These are phyloP conservation scores for Ogataea parapolymorpha DNA, from an alignment of 805 yeast species.

Conservation along the genomic window DNA sequence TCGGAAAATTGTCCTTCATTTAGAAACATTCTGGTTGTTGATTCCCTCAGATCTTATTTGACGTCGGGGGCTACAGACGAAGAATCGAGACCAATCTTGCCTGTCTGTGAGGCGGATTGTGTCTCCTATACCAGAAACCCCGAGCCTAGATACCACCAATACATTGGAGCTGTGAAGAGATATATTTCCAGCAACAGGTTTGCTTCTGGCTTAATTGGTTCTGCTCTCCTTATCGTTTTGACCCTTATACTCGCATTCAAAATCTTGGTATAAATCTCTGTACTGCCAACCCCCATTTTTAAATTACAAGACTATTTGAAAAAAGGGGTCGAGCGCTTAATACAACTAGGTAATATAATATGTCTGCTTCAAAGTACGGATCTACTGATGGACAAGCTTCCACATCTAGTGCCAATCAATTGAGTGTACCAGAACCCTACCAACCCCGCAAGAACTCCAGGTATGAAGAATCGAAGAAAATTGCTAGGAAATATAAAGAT, in stretches of 20 bases:
- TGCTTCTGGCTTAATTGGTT: no score
- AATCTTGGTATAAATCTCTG: no score
- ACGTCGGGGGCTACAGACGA: conserved; percentile 14
- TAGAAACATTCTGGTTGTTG: conserved; percentile 11
- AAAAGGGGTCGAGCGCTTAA: conserved; percentile 6
- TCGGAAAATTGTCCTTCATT: conserved; percentile 8
- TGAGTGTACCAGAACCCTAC: conserved; percentile 1
- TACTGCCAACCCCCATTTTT: background rate
- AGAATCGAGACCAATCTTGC: conserved; percentile 11
- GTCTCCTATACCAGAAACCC: background rate
- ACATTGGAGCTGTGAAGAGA: no score
- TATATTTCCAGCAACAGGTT: no score
- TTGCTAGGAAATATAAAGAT: conserved; percentile 9
- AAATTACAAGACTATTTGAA: background rate
- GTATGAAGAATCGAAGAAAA: background rate
- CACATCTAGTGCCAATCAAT: background rate
- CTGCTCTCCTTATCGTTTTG: no score
- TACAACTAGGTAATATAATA: background rate
- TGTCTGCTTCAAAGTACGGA: conserved; percentile 3
- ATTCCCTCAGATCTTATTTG: conserved; percentile 14
- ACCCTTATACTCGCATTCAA: no score
- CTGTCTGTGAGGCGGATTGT: conserved; percentile 11
- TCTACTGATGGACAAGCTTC: conserved; percentile 2
- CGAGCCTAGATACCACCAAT: background rate
- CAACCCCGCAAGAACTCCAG: background rate